Percentiles rank a stretch among this genome's conserved stretches.
Evolutionary conservation across 768 basidiomycete species (phyloP).

Genomic region (Serpula lacrymans): DNA sequence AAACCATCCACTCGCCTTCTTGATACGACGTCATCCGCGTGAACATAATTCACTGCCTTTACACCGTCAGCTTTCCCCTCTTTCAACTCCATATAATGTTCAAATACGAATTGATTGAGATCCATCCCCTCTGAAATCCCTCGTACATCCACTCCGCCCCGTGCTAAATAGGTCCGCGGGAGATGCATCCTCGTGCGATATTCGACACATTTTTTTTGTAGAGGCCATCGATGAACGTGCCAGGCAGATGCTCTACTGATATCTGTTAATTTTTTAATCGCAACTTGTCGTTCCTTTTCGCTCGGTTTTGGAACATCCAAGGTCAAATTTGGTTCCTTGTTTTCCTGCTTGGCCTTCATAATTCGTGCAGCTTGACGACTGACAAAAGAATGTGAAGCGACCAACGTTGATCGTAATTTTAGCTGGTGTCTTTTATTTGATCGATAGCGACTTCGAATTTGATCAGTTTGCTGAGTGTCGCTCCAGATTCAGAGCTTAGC

Average conservation of each 20-base stretch:
- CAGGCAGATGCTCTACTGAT: conserved; percentile 34
- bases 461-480: too few relatives aligned
- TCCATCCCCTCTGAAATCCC: conserved; percentile 29
- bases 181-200: conserved; percentile 33
- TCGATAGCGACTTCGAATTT: too few relatives aligned
- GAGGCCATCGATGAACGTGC: conserved; percentile 39
- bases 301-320: conserved; percentile 4
- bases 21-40: conserved; percentile 28
- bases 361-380: too few relatives aligned
- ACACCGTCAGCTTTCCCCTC: conserved; percentile 18
- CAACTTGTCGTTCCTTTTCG: conserved; percentile 11
- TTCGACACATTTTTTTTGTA: conserved; percentile 29
- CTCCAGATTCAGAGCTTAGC: too few relatives aligned
- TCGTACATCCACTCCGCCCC: conserved; percentile 32
- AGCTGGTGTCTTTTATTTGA: too few relatives aligned
- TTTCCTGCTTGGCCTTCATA: background rate
- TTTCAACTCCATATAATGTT: conserved; percentile 19
- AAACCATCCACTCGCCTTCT: conserved; percentile 22
- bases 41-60: conserved; percentile 32
- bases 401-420: too few relatives aligned
- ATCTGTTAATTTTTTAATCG: conserved; percentile 27
- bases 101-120: conserved; percentile 36
- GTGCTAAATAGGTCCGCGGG: conserved; percentile 36
- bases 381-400: too few relatives aligned
- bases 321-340: conserved; percentile 2